Evolutionary conservation across 1,284 basidiomycete genomes (phyloP), one percentile per base, ranked within the genome.

Genomic region (Ganoderma sinense): DNA sequence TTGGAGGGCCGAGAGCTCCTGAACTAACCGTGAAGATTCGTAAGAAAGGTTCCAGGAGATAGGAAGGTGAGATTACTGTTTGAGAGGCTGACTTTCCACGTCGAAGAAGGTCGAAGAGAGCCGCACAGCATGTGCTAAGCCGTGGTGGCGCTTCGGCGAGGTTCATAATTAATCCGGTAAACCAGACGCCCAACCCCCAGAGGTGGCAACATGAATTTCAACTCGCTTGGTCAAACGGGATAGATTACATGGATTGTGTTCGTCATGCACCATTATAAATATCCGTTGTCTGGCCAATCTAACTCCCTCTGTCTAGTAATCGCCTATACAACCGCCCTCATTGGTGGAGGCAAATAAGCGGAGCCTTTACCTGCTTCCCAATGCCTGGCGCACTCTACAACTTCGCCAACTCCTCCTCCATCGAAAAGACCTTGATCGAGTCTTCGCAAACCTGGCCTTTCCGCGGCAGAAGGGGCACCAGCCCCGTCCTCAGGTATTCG

Each of bases 401-500:
- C 56, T 59, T 59, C 8, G 56, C 56, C 36, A 59, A 36, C 33
- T 59, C 56, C 31, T 56, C 55, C 56, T 59, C 56, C 56, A 59
- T 59, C 33, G n/a, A n/a, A n/a, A 59, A 33, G 33, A 59, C 56
- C 23, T 33, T 23, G 18, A 36, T 36, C 4, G 33, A 36, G 36
- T 39, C 31, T 23, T 33, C 16, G 7, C 13, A 20, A 14, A 20
- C n/a, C 56, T 23, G 33, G 11, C 20, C 36, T 11, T 59, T 59
- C 33, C 13, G 36, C 29, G 62, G 62, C 7, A 73, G 59, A 3
- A 71, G 64, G 23, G 68, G 69, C 11, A 74, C 70, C 33, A 20
- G 45, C 23, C 71, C 69, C 26, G 68, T 68, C 51, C 23, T 62
- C 71, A 68, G 65, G 59, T 78, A 74, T 45, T 71, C 66, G 13